Base-by-base conservation (phyloP, 768 basidiomycete genomes). In the Ramaria sp. region DNA sequence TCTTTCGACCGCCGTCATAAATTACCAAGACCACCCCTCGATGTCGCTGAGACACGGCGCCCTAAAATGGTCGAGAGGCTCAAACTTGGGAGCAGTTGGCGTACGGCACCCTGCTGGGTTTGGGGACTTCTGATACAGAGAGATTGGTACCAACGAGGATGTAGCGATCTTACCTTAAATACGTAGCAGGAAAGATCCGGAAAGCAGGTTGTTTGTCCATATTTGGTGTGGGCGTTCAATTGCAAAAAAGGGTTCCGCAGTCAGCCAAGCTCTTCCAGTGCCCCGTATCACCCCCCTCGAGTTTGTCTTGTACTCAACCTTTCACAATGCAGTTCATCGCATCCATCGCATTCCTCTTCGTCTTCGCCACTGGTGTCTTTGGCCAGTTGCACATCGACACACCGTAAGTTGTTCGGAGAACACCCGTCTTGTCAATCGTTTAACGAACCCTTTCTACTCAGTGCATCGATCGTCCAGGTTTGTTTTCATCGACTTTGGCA, bases 311-410 rank as follows among this genome's bases (percentile, higher is more conserved):
- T 41, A 8, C n/a, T 41, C 39, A 47, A 3, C 28, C 45, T 13
- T 47, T 24, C 3, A n/a, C 22, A 25, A 47, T 47, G 45, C 18
- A 47, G 45, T 8, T 27, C 45, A 47, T 69, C 55, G 61, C 70
- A 47, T 62, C 73, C 52, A 53, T 78, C 60, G 60, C 69, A 24
- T 30, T 38, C 32, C 18, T 48, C 58, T 68, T 68, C 41, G 66
- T 78, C 59, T 64, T 75, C 58, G 70, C 68, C 44, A 64, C 67
- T 48, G 66, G 66, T 30, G 78, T 66, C 48, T 39, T 71, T 24
- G 81, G 76, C 16, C 78, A 79, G 62, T 57, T 58, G 28, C 62
- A 60, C 0, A 71, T 88, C 64, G 82, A 85, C 65, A 90, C 87
- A 36, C 87, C 87, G 86, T 88, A 60, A 63, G 85, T n/a, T 75